phyloP scores from a whole-genome alignment of 768 basidiomycete species.

The Botryobasidium botryosum region DNA sequence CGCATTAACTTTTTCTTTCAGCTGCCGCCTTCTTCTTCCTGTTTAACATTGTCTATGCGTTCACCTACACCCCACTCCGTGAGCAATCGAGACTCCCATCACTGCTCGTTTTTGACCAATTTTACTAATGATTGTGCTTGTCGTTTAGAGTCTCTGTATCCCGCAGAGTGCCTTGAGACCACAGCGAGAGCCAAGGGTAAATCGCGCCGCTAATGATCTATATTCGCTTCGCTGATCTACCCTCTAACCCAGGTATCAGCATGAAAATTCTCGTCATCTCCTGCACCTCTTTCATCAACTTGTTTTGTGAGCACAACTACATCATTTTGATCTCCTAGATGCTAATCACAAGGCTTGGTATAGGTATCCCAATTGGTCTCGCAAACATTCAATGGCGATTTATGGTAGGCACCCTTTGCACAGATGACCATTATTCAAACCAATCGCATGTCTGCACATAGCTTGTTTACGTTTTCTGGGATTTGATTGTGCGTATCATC shows the following conservation, averaged over 20 bases:
- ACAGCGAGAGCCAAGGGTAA: conserved; percentile 20
- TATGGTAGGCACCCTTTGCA: too few relatives aligned
- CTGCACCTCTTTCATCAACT: conserved; percentile 18
- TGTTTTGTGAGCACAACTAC: conserved; percentile 15
- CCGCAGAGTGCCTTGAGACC: conserved; percentile 18
- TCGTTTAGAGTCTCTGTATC: conserved; percentile 17
- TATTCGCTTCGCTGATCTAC: too few relatives aligned
- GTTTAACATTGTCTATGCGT: conserved; percentile 16
- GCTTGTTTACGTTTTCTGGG: conserved; percentile 18
- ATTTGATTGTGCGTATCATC: too few relatives aligned
- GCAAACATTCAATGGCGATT: conserved; percentile 8
- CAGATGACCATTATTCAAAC: too few relatives aligned
- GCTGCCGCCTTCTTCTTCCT: conserved; percentile 19
- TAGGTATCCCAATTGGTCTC: conserved; percentile 3
- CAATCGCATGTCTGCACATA: too few relatives aligned
- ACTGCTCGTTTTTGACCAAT: too few relatives aligned
- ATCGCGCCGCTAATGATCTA: too few relatives aligned
- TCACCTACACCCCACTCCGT: conserved; percentile 19
- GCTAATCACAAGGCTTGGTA: neutral
- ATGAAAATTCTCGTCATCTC: conserved; percentile 16
- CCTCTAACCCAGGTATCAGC: too few relatives aligned
- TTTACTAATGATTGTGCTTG: too few relatives aligned
- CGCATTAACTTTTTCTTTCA: too few relatives aligned
- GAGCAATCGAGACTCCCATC: neutral
- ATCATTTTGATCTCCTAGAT: neutral